Base-by-base conservation (phyloP, 805 yeast species). In the Tetrapisispora phaffii region DNA sequence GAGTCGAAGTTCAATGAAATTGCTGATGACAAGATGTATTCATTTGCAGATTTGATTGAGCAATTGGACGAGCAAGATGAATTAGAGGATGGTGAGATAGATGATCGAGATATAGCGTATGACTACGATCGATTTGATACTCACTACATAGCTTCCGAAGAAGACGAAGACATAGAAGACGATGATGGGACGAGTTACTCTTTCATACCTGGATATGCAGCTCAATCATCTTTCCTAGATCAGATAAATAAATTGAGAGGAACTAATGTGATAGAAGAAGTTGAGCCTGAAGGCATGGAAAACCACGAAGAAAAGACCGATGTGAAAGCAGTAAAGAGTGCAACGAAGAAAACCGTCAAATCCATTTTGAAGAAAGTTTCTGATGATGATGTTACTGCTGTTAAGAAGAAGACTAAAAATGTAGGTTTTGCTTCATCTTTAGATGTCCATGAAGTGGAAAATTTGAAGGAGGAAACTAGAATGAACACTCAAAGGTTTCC, bases 401-500 rank as follows among this genome's bases (percentile, higher is more conserved):
- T 38, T 22, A 44, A 45, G 2, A 53, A 53, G 33, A 48, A 44
- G 12, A 55, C 54, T 42, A 64, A 62, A 41, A 46, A 44, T 35
- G 66, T 64, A 34, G 59, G 62, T 2, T 64, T 64, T 48, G 68
- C 67, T 2, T 36, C 54, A 4, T 42, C 47, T n/a, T 50, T 63
- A 9, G 63, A 62, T 45, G 55, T 64, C 19, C 53, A 53, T 43
- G 66, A 62, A 46, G 59, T 64, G 16, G 65, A 62, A 44, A 63
- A 51, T 45, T 44, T 59, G 24, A 64, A 64, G 42, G 50, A 51
- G 10, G 65, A 59, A 34, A 64, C 62, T 7, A 58, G 50, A 47
- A 47, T 48, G 9, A 64, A 64, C 43, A 61, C 63, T 1, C 60
- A 56, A 34, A 50, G 45, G 6, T 50, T 52, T 34, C 36, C 53